Conservation (phyloP, 768 basidiomycete genomes). For the Exidia glandulosa region DNA sequence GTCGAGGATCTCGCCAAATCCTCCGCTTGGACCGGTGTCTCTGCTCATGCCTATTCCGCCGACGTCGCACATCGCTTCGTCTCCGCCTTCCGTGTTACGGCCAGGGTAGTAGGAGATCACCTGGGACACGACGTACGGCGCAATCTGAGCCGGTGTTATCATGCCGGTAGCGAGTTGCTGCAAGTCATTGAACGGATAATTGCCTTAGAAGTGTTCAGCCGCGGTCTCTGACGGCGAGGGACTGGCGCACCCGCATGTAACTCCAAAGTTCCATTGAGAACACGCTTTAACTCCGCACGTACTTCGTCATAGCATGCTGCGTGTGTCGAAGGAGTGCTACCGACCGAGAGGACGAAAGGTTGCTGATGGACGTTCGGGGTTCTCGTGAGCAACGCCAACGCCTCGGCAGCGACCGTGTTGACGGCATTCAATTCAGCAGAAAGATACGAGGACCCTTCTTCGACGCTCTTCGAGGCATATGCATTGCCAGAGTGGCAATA, state of each 20-base stretch:
- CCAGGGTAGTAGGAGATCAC: conserved; percentile 75
- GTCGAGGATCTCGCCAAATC: conserved; percentile 55
- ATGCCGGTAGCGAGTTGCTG: conserved; percentile 67
- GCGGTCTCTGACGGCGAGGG: not conserved
- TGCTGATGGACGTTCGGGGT: conserved; percentile 27
- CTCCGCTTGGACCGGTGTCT: conserved; percentile 63
- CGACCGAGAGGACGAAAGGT: conserved; percentile 65
- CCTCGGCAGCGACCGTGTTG: conserved; percentile 50
- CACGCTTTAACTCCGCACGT: conserved; percentile 26
- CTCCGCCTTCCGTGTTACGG: conserved; percentile 45
- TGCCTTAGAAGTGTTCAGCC: conserved; percentile 30
- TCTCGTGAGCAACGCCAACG: conserved; percentile 33
- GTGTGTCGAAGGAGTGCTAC: conserved; percentile 83
- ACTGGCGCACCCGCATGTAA: conserved; percentile 53
- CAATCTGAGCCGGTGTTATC: conserved; percentile 42
- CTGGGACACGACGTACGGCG: conserved; percentile 58
- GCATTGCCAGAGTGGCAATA: conserved; percentile 72
- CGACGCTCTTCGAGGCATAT: conserved; percentile 61
- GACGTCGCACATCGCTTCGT: conserved; percentile 74
- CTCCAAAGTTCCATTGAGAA: conserved; percentile 55
- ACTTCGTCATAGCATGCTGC: conserved; percentile 43
- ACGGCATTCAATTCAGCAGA: conserved; percentile 61
- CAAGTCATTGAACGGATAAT: conserved; percentile 75
- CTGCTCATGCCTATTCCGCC: conserved; percentile 83
- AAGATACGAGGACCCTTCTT: conserved; percentile 55